Conservation (phyloP, 306 rosid genomes). For the Inga laurina region DNA sequence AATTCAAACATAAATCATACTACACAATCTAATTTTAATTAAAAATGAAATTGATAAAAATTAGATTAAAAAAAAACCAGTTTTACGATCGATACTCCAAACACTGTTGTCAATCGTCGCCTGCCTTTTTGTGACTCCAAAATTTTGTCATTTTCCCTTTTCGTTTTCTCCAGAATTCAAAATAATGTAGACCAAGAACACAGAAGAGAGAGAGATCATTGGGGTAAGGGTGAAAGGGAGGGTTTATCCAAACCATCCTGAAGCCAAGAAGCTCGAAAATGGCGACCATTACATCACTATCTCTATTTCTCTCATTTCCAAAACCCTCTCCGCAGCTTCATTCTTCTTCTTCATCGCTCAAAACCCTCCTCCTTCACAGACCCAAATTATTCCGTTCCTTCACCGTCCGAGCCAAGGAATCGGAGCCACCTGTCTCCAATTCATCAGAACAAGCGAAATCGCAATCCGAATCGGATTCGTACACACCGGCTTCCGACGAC, state of each 20-base stretch:
- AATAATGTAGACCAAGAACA: not conserved
- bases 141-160: not conserved
- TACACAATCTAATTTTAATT: too few relatives aligned
- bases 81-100: too few relatives aligned
- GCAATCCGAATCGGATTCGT: slow-evolving; percentile 8
- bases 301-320: slow-evolving; percentile 52
- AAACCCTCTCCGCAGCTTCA: slow-evolving; percentile 44
- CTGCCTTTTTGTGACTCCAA: too few relatives aligned
- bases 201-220: not conserved
- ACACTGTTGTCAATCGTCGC: too few relatives aligned
- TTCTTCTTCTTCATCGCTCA: slow-evolving; percentile 41
- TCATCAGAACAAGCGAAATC: slow-evolving; percentile 18
- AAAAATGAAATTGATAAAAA: too few relatives aligned
- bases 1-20: too few relatives aligned
- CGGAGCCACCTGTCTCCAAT: slow-evolving; percentile 54
- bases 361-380: slow-evolving; percentile 31
- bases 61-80: too few relatives aligned
- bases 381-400: slow-evolving; percentile 39
- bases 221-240: not conserved
- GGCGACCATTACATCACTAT: slow-evolving; percentile 57
- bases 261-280: slow-evolving; percentile 30
- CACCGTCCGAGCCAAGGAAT: slow-evolving; percentile 55
- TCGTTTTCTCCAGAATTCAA: not conserved
- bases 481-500: slow-evolving; percentile 35
- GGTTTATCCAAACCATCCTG: not conserved